A percentile compares a stretch with the other conserved stretches of the same genome.
Conservation (phyloP, 306 rosid genomes). For the Malus asiatica region DNA sequence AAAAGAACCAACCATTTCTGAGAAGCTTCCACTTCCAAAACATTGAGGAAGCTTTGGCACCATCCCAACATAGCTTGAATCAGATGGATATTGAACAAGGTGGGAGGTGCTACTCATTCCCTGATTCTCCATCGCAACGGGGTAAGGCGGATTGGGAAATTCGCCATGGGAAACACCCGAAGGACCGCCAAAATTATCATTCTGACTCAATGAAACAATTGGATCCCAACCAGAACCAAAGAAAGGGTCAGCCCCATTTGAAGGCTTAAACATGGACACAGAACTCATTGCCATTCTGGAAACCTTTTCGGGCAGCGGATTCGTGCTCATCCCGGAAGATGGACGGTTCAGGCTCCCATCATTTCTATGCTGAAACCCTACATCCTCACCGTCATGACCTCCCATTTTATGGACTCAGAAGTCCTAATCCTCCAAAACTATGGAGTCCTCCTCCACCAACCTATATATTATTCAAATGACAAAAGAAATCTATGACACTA, state of each 20-base stretch:
- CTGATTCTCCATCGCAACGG: constrained; percentile 52
- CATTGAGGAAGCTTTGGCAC: constrained; percentile 58
- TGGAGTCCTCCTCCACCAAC: neutral
- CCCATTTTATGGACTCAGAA: constrained; percentile 53
- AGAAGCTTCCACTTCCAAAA: constrained; percentile 66
- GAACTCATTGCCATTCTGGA: constrained; percentile 55
- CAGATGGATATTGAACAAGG: constrained; percentile 66
- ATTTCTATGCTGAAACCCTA: constrained; percentile 59
- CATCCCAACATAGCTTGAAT: constrained; percentile 59
- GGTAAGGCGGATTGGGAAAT: constrained; percentile 47
- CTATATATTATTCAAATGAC: constrained; percentile 16
- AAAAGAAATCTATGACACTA: constrained; percentile 32
- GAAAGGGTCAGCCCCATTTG: constrained; percentile 52
- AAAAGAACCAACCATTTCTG: constrained; percentile 65
- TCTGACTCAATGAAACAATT: constrained; percentile 61
- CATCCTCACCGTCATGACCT: constrained; percentile 50
- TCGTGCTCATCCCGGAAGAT: constrained; percentile 41
- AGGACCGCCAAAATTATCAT: constrained; percentile 67
- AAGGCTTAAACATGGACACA: constrained; percentile 47
- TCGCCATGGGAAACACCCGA: constrained; percentile 60
- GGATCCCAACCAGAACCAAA: constrained; percentile 88
- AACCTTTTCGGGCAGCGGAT: constrained; percentile 33
- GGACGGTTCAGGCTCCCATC: constrained; percentile 47
- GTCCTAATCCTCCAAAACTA: constrained; percentile 19
- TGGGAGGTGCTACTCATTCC: constrained; percentile 56